Conservation (phyloP, 495 filamentous ascomycete species). For the Talaromyces borbonicus region DNA sequence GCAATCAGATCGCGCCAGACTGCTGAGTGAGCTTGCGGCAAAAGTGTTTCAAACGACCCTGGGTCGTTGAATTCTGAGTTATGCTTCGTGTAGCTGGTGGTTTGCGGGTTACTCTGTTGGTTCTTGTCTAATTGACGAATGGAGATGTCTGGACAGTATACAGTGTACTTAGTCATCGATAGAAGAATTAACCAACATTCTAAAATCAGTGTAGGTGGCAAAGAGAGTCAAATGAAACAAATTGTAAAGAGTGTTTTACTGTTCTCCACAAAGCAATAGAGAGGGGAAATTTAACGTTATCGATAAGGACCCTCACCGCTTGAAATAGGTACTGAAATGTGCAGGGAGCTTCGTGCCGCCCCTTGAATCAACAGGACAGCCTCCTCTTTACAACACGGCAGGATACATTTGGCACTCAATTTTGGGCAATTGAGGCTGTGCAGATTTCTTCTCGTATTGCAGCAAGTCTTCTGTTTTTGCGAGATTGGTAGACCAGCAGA, state of each 20-base stretch:
- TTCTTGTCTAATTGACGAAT: background rate
- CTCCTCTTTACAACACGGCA: background rate
- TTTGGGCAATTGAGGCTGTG: background rate
- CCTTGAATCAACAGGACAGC: background rate
- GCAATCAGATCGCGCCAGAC: constrained; percentile 62
- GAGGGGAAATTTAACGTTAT: constrained; percentile 4
- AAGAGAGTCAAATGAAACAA: no score
- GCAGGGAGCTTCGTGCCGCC: background rate
- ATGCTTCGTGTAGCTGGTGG: background rate
- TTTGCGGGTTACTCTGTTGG: background rate
- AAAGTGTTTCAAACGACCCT: constrained; percentile 51
- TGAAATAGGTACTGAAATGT: background rate
- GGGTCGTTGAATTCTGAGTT: constrained; percentile 11
- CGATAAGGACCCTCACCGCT: constrained; percentile 5
- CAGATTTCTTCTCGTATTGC: background rate
- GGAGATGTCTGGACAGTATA: no score
- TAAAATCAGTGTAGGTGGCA: no score
- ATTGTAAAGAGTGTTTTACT: no score
- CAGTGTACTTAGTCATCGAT: no score
- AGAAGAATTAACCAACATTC: no score
- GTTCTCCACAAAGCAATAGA: no score
- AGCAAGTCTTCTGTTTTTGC: background rate
- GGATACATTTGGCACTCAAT: background rate
- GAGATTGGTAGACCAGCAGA: no score
- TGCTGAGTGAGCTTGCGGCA: constrained; percentile 65